These are phyloP conservation scores for Huntiella decipiens DNA, from an alignment of 2,329 filamentous ascomycete species.

Conservation along the genomic window DNA sequence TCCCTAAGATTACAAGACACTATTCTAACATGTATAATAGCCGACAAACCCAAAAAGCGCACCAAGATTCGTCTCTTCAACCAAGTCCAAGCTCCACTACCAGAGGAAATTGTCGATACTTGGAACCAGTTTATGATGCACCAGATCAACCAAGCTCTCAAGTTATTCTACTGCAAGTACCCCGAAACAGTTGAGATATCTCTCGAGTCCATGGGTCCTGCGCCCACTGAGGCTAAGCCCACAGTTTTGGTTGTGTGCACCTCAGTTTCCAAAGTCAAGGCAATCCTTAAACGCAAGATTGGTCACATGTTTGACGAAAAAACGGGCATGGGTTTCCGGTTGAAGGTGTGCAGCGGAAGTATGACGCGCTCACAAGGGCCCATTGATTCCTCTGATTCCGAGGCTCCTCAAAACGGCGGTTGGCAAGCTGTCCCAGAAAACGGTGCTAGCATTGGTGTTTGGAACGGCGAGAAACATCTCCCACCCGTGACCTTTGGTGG, in stretches of 20 bases:
- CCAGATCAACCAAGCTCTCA: conserved; percentile 51
- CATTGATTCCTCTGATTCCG: conserved; percentile 12
- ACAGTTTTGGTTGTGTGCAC: conserved; percentile 63
- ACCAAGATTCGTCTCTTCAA: conserved; percentile 38
- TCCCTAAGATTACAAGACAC: background rate
- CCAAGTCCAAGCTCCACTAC: conserved; percentile 37
- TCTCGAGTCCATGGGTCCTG: conserved; percentile 54
- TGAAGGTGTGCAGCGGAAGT: conserved; percentile 55
- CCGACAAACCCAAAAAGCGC: conserved; percentile 1
- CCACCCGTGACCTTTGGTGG: conserved; percentile 85
- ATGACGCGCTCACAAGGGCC: conserved; percentile 38
- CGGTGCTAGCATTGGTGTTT: conserved; percentile 85
- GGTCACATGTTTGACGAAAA: conserved; percentile 43
- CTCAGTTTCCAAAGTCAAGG: conserved; percentile 52
- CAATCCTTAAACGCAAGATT: conserved; percentile 50
- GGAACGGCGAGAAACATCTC: conserved; percentile 65
- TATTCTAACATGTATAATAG: conserved; percentile 3
- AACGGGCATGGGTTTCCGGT: conserved; percentile 31
- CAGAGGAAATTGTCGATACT: conserved; percentile 43
- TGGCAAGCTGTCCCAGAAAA: conserved; percentile 66
- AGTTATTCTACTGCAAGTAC: conserved; percentile 52
- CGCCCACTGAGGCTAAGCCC: conserved; percentile 43
- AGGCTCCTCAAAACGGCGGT: conserved; percentile 40
- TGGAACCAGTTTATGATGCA: conserved; percentile 57
- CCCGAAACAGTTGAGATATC: conserved; percentile 63